Evolutionary conservation across 2,329 filamentous ascomycete species (phyloP), one percentile per base, ranked within the genome.

Genomic region (Paracamarosporium sp.): DNA sequence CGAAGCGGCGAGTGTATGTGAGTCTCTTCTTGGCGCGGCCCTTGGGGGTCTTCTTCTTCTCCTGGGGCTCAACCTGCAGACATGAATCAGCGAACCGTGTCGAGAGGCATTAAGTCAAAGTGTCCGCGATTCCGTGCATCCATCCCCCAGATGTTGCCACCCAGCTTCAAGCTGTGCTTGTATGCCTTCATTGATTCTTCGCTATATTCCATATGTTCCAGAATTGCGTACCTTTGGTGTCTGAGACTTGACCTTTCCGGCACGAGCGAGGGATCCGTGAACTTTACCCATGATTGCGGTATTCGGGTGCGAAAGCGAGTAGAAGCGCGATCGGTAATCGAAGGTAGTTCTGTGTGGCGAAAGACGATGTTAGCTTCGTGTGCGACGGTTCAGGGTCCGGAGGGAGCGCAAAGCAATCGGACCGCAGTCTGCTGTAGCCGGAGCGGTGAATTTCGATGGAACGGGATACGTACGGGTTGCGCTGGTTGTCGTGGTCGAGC

Each of bases 41-140:
- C 89, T 97, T 97, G 80, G 94, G 93, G 74, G 85, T 87, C 91
- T 98, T 97, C 84, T 91, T 86, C 90, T 97, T 97, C 90, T 97
- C 93, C 83, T 93, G 90, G 59, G 86, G 83, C 83, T 95, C 91
- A 82, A 94, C 90, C 90, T 93, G 75, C 79, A 54, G 24, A 53
- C 25, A 30, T 53, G 38, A 52, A 61, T 76, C 60, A 76, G 73
- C 63, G 50, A 53, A 35, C 55, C 43, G 56, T 36, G 53, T 55
- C 24, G 25, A 40, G 24, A 24, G 28, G 13, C 12, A 25, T 15
- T 30, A 25, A 22, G 8, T 13, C 24, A 20, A 25, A 22, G 47
- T 24, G 33, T 31, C 13, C 36, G 20, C 33, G 12, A 25, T 13
- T 43, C 6, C 40, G 5, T 6, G 1, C 3, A 43, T 4, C 4